Evolutionary conservation across 306 rosid species (phyloP), one percentile per base, ranked within the genome.

Genomic region (Cicer bijugum): DNA sequence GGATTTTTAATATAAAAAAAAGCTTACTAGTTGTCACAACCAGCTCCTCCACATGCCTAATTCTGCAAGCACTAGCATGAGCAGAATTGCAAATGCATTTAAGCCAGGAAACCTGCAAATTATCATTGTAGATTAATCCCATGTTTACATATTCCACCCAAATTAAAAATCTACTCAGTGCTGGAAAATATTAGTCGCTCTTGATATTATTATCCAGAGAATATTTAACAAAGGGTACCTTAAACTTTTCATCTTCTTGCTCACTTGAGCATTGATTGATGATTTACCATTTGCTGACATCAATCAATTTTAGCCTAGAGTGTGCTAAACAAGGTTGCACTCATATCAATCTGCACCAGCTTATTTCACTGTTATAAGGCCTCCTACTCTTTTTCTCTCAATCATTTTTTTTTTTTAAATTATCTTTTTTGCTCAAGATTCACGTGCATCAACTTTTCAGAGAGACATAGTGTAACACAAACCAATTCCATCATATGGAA

Each of bases 161-260:
- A 48, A 48, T 12, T 48, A 48, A 48, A 48, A 48, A 48, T 48
- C 16, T 48, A 48, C 6, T 12, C 6, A 47, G 7, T 12, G 16
- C 16, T 4, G 53, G 6, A 48, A 48, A 48, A 48, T 48, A 48
- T 48, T 48, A 48, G 17, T 12, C 7, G 53, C 53, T 47, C 53
- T 48, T 48, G 15, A 10, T 12, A 23, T 4, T 4, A 57, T 56
- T 19, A 55, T 17, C 12, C n/a, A 9, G 37, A 56, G 62, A 56
- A 19, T 23, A 56, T 17, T 56, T 56, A 20, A 56, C 62, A 56
- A 56, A 77, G 78, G 84, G 62, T 67, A 69, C 46, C 80, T 75
- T 75, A 55, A 72, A 76, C 76, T 64, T 76, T 63, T 76, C 72
- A 77, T 77, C 71, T 61, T 44, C 84, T 67, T 81, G 87, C 85